Conservation (phyloP, 768 basidiomycete species). For the Chalciporus chontae region DNA sequence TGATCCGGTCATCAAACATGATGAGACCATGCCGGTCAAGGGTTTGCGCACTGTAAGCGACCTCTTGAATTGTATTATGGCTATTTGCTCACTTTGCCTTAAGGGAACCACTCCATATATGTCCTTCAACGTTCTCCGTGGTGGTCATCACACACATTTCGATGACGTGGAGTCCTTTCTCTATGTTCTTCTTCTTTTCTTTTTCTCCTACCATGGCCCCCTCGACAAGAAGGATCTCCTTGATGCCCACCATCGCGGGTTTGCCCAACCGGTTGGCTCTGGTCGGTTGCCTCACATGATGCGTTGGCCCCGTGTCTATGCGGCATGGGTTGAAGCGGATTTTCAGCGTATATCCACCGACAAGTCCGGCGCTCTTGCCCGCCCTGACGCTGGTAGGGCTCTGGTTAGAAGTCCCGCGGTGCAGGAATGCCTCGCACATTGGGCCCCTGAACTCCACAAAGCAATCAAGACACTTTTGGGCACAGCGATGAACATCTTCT, state of each 20-base stretch:
- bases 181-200: constrained; percentile 1
- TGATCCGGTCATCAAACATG: too few species aligned
- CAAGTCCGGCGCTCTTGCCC: background rate
- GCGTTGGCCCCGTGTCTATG: background rate
- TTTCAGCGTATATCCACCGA: fast-evolving
- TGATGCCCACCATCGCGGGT: background rate
- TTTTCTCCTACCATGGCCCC: background rate
- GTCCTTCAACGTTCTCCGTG: too few species aligned
- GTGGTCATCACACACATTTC: too few species aligned
- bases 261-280: background rate
- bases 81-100: background rate
- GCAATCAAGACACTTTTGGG: background rate
- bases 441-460: background rate
- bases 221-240: background rate
- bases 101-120: background rate
- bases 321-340: background rate
- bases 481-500: background rate
- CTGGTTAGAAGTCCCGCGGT: background rate
- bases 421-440: background rate
- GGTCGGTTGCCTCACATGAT: background rate
- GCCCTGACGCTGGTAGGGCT: background rate
- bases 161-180: too few species aligned
- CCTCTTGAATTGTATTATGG: too few species aligned
- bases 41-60: too few species aligned
- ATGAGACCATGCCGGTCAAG: too few species aligned